These are phyloP conservation scores for Xylaria sp. DNA, from an alignment of 2,329 filamentous ascomycete genomes.

Conservation along the genomic window DNA sequence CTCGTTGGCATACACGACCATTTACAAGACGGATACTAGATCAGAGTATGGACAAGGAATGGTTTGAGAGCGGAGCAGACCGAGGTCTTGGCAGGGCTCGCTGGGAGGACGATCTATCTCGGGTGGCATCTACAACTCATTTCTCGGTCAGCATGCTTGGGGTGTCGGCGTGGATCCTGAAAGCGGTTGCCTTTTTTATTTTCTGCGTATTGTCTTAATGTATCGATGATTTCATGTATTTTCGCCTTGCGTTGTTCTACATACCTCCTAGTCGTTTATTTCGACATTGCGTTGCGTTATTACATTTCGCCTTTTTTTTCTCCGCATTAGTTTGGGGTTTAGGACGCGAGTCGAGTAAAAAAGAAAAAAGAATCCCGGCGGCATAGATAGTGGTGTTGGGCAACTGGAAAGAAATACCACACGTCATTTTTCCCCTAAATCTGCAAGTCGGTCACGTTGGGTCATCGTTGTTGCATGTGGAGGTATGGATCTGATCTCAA, in stretches of 20 bases:
- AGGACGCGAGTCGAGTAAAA: conserved; percentile 9
- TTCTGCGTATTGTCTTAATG: not conserved
- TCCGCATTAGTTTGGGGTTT: not conserved
- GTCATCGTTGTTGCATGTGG: not conserved
- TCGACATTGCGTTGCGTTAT: conserved; percentile 1
- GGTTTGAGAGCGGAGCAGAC: too few relatives aligned
- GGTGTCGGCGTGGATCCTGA: too few relatives aligned
- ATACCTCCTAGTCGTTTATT: not conserved
- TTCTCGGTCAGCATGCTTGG: not conserved
- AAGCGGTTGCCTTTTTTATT: not conserved
- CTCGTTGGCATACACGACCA: too few relatives aligned
- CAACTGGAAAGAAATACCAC: conserved; percentile 16
- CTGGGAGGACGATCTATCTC: not conserved
- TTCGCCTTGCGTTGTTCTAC: not conserved
- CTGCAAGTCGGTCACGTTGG: conserved; percentile 1
- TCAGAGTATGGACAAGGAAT: too few relatives aligned
- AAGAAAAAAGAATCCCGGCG: conserved; percentile 10
- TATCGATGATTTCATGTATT: not conserved
- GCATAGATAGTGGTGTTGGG: conserved; percentile 18
- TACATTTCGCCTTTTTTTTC: not conserved
- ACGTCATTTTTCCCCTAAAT: conserved; percentile 3
- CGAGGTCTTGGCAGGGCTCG: too few relatives aligned
- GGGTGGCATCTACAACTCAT: not conserved
- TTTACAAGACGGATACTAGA: too few relatives aligned
- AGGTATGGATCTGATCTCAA: not conserved